Evolutionary conservation across 768 basidiomycete genomes (phyloP).

Genomic region (Coprinopsis sp.): DNA sequence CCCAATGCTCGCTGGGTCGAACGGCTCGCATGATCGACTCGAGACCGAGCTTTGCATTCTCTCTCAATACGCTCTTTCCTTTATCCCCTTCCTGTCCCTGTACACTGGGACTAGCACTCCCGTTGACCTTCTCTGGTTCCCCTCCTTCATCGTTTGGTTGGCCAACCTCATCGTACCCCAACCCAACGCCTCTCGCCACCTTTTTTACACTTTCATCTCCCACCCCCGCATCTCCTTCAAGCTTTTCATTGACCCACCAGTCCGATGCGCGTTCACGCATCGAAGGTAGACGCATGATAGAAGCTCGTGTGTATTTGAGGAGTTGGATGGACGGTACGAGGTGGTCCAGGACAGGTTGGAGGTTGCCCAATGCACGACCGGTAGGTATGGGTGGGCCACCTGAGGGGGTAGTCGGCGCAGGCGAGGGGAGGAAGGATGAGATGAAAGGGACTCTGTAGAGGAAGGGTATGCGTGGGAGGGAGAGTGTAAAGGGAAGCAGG

Average conservation of each 20-base stretch:
- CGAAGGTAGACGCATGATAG: constrained; percentile 48
- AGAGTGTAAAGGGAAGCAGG: constrained; percentile 46
- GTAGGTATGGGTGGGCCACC: constrained; percentile 6
- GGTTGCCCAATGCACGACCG: constrained; percentile 12
- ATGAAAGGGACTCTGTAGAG: constrained; percentile 30
- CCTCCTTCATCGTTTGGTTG: constrained; percentile 4
- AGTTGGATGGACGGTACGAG: constrained; percentile 47
- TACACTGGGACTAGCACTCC: no score
- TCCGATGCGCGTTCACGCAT: constrained; percentile 40
- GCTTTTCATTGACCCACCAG: constrained; percentile 58
- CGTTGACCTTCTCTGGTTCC: no score
- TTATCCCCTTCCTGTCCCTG: no score
- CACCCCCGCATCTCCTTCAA: constrained; percentile 47
- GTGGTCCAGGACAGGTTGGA: constrained; percentile 26
- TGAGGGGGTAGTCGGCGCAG: constrained; percentile 20
- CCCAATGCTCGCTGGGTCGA: constrained; percentile 14
- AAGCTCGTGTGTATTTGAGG: constrained; percentile 51
- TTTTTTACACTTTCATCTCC: constrained; percentile 43
- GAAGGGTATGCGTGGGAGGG: constrained; percentile 33
- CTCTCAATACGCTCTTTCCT: constrained; percentile 7
- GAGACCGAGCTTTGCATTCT: constrained; percentile 10
- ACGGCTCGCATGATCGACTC: constrained; percentile 7
- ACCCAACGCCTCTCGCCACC: constrained; percentile 42
- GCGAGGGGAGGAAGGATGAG: constrained; percentile 22
- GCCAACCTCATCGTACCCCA: constrained; percentile 30